A percentile compares a stretch with the other conserved stretches of the same genome.
Evolutionary conservation across 2,329 filamentous ascomycete genomes (phyloP).

Genomic region (Neocucurbitaria cava): DNA sequence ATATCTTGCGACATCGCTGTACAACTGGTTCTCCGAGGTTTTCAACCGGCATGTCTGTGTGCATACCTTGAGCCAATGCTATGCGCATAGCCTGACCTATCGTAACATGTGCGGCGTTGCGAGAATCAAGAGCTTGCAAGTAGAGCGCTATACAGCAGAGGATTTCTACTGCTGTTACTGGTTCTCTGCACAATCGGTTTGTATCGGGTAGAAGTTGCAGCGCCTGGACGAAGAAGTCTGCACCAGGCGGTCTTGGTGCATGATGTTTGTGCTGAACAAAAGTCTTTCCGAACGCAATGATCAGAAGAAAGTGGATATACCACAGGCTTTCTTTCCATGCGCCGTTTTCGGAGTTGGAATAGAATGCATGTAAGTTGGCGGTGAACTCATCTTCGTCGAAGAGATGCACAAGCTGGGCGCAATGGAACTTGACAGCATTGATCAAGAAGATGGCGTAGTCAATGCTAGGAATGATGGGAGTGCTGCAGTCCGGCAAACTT

Average conservation of each 20-base stretch:
- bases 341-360: slow-evolving; percentile 43
- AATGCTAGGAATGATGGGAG: slow-evolving; percentile 55
- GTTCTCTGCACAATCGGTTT: slow-evolving; percentile 52
- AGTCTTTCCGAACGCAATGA: slow-evolving; percentile 64
- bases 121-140: slow-evolving; percentile 59
- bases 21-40: slow-evolving; percentile 52
- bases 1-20: slow-evolving; percentile 58
- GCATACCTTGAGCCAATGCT: slow-evolving; percentile 59
- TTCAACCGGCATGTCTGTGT: slow-evolving; percentile 58
- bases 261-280: slow-evolving; percentile 52
- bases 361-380: slow-evolving; percentile 51
- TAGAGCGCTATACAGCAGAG: slow-evolving; percentile 62
- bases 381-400: slow-evolving; percentile 63
- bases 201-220: slow-evolving; percentile 60
- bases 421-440: slow-evolving; percentile 65
- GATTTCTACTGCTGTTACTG: slow-evolving; percentile 58
- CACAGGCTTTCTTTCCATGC: slow-evolving; percentile 49
- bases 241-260: slow-evolving; percentile 52
- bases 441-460: slow-evolving; percentile 62
- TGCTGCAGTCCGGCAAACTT: slow-evolving; percentile 37
- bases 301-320: slow-evolving; percentile 62
- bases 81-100: slow-evolving; percentile 62
- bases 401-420: slow-evolving; percentile 61
- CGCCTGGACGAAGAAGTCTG: slow-evolving; percentile 70
- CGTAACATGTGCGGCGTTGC: slow-evolving; percentile 55